These are phyloP conservation scores for Xylariaceae sp. DNA, from an alignment of 2,329 filamentous ascomycete species.

Conservation along the genomic window DNA sequence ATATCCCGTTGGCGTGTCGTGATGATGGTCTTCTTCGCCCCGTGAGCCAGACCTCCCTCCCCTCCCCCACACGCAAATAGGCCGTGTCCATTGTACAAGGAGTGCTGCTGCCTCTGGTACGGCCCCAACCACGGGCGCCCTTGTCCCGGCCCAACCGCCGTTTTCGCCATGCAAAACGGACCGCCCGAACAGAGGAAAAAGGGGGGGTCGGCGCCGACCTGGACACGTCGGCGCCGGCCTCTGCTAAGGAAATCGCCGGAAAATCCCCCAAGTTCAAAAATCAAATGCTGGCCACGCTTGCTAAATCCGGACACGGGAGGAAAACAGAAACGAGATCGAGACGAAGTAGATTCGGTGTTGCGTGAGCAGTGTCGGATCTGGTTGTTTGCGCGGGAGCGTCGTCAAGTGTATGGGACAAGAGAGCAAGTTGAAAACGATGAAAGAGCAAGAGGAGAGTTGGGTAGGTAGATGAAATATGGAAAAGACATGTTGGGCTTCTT, in stretches of 20 bases:
- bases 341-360: constrained; percentile 25
- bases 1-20: too few relatives aligned
- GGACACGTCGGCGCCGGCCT: constrained; percentile 1
- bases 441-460: constrained; percentile 8
- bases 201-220: constrained; percentile 2
- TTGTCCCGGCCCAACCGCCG: constrained; percentile 17
- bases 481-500: too few relatives aligned
- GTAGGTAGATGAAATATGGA: too few relatives aligned
- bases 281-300: constrained; percentile 32
- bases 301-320: constrained; percentile 25
- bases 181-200: constrained; percentile 12
- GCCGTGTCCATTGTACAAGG: constrained; percentile 25
- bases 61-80: constrained; percentile 9
- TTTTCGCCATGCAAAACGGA: constrained; percentile 26
- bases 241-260: constrained; percentile 7
- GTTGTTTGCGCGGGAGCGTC: constrained; percentile 24
- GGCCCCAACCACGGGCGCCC: constrained; percentile 13
- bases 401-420: constrained; percentile 22
- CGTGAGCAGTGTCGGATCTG: constrained; percentile 27
- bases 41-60: constrained; percentile 17
- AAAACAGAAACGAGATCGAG: constrained; percentile 12
- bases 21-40: too few relatives aligned
- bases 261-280: constrained; percentile 9
- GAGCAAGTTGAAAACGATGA: constrained; percentile 3
- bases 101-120: constrained; percentile 15